phyloP scores from a whole-genome alignment of 768 basidiomycete genomes.

The Leccinum pellstonianum region DNA sequence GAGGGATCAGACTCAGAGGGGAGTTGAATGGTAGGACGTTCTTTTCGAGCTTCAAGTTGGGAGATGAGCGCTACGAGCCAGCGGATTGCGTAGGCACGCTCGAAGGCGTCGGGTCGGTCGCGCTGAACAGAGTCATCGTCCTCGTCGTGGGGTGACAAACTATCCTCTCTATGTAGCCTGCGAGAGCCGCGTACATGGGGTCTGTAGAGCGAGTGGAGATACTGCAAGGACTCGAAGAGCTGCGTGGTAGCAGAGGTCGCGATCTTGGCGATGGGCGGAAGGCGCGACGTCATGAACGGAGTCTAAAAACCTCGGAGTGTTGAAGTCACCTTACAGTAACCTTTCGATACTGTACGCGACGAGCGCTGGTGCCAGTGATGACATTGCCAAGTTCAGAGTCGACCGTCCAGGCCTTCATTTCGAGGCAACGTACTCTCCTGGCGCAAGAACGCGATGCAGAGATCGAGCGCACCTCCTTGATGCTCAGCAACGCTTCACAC shows the following conservation, averaged over 20 bases:
- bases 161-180: slow-evolving; percentile 28
- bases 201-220: slow-evolving; percentile 54
- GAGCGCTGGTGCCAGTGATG: slow-evolving; percentile 4
- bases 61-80: slow-evolving; percentile 73
- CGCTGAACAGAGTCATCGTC: slow-evolving; percentile 20
- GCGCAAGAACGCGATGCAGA: slow-evolving; percentile 79
- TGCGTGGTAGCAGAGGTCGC: slow-evolving; percentile 32
- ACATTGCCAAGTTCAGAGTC: slow-evolving; percentile 20
- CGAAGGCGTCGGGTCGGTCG: slow-evolving; percentile 60
- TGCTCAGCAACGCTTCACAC: slow-evolving; percentile 80
- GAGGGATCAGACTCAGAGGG: not conserved
- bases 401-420: slow-evolving; percentile 56
- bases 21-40: not conserved
- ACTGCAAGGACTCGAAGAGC: slow-evolving; percentile 46
- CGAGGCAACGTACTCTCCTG: slow-evolving; percentile 66
- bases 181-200: slow-evolving; percentile 63
- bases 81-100: slow-evolving; percentile 62
- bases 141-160: not conserved
- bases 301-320: not conserved
- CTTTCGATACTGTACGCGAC: not conserved
- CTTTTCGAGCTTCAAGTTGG: slow-evolving; percentile 28
- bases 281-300: slow-evolving; percentile 8
- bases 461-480: slow-evolving; percentile 71
- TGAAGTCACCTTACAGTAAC: too few relatives aligned
- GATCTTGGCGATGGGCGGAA: slow-evolving; percentile 54